phyloP scores from a whole-genome alignment of 2,329 filamentous ascomycete genomes.

The Ophiostoma ulmi region DNA sequence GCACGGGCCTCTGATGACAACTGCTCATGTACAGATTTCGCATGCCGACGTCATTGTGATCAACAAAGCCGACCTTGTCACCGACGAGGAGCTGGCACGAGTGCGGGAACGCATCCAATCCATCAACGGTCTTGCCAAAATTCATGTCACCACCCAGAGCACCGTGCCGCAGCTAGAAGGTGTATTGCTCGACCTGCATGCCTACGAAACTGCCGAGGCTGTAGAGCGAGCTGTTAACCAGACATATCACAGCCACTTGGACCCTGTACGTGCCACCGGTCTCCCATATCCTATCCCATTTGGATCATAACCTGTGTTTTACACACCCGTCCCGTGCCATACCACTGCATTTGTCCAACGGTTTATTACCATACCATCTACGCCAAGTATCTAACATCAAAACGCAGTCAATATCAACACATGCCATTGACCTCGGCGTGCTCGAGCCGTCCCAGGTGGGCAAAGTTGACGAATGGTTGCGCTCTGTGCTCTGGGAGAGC shows the following conservation, averaged over 20 bases:
- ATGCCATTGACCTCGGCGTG: constrained; percentile 62
- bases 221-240: constrained; percentile 69
- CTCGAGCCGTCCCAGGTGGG: constrained; percentile 55
- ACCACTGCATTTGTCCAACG: background rate
- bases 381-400: background rate
- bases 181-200: constrained; percentile 81
- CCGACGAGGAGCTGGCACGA: constrained; percentile 58
- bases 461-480: constrained; percentile 73
- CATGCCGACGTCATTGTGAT: constrained; percentile 93
- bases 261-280: constrained; percentile 54
- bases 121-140: constrained; percentile 84
- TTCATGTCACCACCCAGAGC: constrained; percentile 76
- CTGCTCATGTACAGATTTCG: constrained; percentile 91
- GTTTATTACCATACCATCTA: background rate
- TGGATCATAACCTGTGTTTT: background rate
- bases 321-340: background rate
- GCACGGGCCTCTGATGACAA: constrained; percentile 70
- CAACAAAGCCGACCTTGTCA: constrained; percentile 88
- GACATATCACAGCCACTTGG: constrained; percentile 70
- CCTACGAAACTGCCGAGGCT: constrained; percentile 76
- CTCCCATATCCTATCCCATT: background rate
- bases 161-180: constrained; percentile 78
- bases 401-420: constrained; percentile 73
- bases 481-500: constrained; percentile 77
- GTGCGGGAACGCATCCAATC: constrained; percentile 69